Conservation (phyloP, 306 rosid genomes). For the Dalbergia cultrata region DNA sequence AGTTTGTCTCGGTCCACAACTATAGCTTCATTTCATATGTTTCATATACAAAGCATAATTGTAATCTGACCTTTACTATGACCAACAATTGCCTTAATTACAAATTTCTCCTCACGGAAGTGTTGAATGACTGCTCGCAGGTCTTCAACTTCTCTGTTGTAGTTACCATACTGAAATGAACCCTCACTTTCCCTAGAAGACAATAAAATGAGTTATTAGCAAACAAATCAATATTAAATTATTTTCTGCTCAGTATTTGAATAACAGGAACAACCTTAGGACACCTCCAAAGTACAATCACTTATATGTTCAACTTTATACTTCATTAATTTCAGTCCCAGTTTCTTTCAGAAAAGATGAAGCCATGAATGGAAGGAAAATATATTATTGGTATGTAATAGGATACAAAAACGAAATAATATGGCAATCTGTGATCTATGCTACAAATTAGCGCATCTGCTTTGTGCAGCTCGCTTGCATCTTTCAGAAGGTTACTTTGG, state of each 20-base stretch:
- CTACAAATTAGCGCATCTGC: not conserved
- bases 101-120: slow-evolving; percentile 61
- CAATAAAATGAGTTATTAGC: slow-evolving; percentile 16
- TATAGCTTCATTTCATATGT: slow-evolving; percentile 30
- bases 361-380: slow-evolving; percentile 14
- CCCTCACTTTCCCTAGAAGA: slow-evolving; percentile 91
- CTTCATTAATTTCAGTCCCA: slow-evolving; percentile 16
- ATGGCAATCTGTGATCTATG: not conserved
- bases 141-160: slow-evolving; percentile 84
- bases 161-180: slow-evolving; percentile 83
- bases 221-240: slow-evolving; percentile 16
- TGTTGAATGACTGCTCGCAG: slow-evolving; percentile 71
- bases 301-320: slow-evolving; percentile 30
- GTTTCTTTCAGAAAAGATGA: slow-evolving; percentile 12
- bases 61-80: slow-evolving; percentile 85
- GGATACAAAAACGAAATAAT: not conserved
- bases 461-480: not conserved
- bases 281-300: slow-evolving; percentile 8
- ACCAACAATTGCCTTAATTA: slow-evolving; percentile 73
- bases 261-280: not conserved
- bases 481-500: slow-evolving; percentile 5
- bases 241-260: slow-evolving; percentile 25
- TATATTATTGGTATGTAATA: slow-evolving; percentile 8
- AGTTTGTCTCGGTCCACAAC: slow-evolving; percentile 27
- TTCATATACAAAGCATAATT: slow-evolving; percentile 12